Evolutionary conservation across 768 basidiomycete genomes (phyloP), one percentile per base, ranked within the genome.

Genomic region (Leucogyrophana mollusca): DNA sequence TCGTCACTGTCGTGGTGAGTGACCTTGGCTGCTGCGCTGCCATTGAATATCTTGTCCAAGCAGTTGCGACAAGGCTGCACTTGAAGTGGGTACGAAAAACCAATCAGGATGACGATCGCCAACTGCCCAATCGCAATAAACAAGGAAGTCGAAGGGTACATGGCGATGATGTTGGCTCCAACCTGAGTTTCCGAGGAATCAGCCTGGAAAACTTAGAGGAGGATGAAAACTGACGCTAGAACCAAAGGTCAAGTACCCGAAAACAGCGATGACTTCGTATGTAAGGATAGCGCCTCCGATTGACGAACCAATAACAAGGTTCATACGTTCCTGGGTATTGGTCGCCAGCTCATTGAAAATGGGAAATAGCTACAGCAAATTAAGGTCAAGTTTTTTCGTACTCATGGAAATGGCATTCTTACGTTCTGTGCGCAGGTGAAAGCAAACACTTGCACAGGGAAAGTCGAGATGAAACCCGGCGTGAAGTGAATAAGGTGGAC

Each of bases 391-490:
- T 32, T 11, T 38, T 24, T 16, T 25, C 23, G 35, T 20, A 47
- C 52, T 33, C 47, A 43, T 21, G 20, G 16, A 46, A 39, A 33
- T 27, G 20, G 35, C 8, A 22, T 22, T 58, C 83, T 55, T 62
- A 94, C 93, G 60, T 95, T 95, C 74, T 95, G 93, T 11, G 89
- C 79, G 61, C 94, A 96, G 2, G 93, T 95, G 63, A 85, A 93
- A 4, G 89, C 88, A 67, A 94, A 94, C 13, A 94, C 86, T 63
- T 93, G 94, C 21, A 98, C 90, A 1, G 95, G 95, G 69, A 96
- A 90, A 1, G 83, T 92, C 11, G 87, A 78, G 13, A 94, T 68
- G 58, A 94, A 93, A 50, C 69, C 75, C 4, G 92, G 80, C 0
- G 86, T 85, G 53, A 95, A 82, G 56, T 82, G 80, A 53, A 93